Evolutionary conservation across 768 basidiomycete genomes (phyloP).

Genomic region (Lepiota subincarnata): DNA sequence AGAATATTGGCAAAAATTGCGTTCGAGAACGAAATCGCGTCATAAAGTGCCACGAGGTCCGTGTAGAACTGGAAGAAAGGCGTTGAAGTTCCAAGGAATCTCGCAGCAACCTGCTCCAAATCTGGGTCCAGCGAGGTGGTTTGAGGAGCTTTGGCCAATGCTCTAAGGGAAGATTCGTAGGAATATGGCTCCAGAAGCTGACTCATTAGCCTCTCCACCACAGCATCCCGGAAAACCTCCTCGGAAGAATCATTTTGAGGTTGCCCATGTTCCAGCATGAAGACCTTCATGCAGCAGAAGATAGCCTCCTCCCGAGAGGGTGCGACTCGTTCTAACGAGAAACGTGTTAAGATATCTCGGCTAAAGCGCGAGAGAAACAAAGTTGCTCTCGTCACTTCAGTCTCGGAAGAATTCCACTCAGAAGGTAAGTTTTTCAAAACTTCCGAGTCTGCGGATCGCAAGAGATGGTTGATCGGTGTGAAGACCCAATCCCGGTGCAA

Average conservation of each 20-base stretch:
- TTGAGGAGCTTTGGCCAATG: neutral
- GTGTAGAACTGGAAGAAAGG: constrained; percentile 95
- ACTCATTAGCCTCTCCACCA: constrained; percentile 57
- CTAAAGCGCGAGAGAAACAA: constrained; percentile 56
- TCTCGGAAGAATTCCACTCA: constrained; percentile 76
- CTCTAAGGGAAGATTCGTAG: constrained; percentile 20
- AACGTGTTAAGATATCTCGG: constrained; percentile 39
- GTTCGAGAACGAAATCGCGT: constrained; percentile 85
- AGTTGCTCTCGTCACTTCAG: constrained; percentile 67
- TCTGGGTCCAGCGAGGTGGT: constrained; percentile 16
- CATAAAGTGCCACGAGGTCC: constrained; percentile 88
- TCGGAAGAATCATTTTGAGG: constrained; percentile 41
- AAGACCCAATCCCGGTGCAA: constrained; percentile 63
- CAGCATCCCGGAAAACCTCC: constrained; percentile 79
- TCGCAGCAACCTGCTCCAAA: constrained; percentile 52
- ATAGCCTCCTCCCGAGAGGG: constrained; percentile 54
- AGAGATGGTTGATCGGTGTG: constrained; percentile 68
- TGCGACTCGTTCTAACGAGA: constrained; percentile 37
- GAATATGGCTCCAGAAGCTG: constrained; percentile 56
- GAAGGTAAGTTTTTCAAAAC: constrained; percentile 67
- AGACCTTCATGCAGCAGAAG: constrained; percentile 87
- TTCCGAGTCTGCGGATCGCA: constrained; percentile 67
- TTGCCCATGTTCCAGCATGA: constrained; percentile 92
- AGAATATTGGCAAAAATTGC: constrained; percentile 70
- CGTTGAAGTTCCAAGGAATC: constrained; percentile 58